phyloP scores from a whole-genome alignment of 257 asterid genomes.

The Nicotiana paniculata region DNA sequence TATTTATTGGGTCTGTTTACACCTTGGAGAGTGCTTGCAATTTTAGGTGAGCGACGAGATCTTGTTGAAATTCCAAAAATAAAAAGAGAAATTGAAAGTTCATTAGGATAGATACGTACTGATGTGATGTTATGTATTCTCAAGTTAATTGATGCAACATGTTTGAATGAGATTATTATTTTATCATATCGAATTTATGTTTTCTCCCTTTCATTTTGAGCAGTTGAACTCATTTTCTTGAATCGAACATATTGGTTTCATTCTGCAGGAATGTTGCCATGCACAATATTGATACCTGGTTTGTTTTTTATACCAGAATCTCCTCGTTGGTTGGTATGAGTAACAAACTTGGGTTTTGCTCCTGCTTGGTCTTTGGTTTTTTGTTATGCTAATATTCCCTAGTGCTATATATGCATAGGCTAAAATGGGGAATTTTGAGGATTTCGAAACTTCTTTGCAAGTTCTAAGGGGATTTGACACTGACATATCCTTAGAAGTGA shows the following conservation, averaged over 20 bases:
- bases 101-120: neutral
- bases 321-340: conserved; percentile 91
- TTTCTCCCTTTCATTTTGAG: neutral
- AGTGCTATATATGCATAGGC: conserved; percentile 36
- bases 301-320: conserved; percentile 87
- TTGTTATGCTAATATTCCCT: neutral
- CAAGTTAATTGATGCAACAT: neutral
- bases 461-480: conserved; percentile 77
- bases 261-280: conserved; percentile 64
- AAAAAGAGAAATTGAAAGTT: neutral
- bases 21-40: conserved; percentile 81
- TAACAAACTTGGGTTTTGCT: neutral
- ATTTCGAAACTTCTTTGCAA: conserved; percentile 76
- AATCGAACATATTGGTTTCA: neutral
- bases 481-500: conserved; percentile 66
- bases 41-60: conserved; percentile 42
- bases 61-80: neutral
- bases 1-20: conserved; percentile 68
- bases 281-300: conserved; percentile 75
- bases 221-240: neutral
- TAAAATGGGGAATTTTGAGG: conserved; percentile 71
- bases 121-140: neutral
- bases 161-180: neutral
- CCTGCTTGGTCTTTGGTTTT: neutral
- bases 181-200: neutral